A percentile compares a stretch with the other conserved stretches of the same genome.
These are phyloP conservation scores for Penicillium psychrofluorescens DNA, from an alignment of 495 filamentous ascomycete genomes.

Conservation along the genomic window DNA sequence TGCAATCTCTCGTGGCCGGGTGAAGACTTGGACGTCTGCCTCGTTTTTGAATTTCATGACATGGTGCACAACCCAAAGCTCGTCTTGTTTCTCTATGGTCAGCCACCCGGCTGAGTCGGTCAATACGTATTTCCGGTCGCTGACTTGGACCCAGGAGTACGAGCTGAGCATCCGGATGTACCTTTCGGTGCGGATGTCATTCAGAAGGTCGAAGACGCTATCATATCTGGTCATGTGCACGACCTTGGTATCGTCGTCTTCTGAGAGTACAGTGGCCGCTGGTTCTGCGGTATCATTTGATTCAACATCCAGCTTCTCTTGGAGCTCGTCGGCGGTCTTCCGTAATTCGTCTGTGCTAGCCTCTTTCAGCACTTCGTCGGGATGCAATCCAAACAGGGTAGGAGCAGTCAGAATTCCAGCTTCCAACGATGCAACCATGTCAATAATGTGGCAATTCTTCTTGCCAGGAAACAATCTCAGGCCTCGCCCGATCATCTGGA, in stretches of 20 bases:
- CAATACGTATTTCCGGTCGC: constrained; percentile 57
- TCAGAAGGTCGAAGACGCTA: constrained; percentile 77
- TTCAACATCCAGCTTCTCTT: not conserved
- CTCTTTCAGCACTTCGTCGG: constrained; percentile 65
- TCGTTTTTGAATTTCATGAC: constrained; percentile 26
- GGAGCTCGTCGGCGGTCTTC: constrained; percentile 15
- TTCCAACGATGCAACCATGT: constrained; percentile 81
- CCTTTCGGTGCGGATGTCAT: constrained; percentile 68
- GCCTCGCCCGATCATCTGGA: constrained; percentile 97
- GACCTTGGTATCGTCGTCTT: constrained; percentile 23
- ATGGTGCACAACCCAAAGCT: constrained; percentile 22
- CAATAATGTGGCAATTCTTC: constrained; percentile 86
- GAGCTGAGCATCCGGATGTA: constrained; percentile 70
- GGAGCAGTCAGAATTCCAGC: constrained; percentile 83
- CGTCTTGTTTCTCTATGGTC: constrained; percentile 47
- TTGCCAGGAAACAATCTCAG: constrained; percentile 78
- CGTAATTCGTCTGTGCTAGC: constrained; percentile 51
- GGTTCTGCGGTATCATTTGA: not conserved
- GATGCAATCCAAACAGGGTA: constrained; percentile 89
- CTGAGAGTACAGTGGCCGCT: no score
- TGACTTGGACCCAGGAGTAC: constrained; percentile 74
- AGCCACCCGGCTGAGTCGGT: constrained; percentile 42
- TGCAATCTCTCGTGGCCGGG: constrained; percentile 59
- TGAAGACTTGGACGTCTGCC: constrained; percentile 32
- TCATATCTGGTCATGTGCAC: constrained; percentile 76